A percentile compares a stretch with the other conserved stretches of the same genome.
These are phyloP conservation scores for Cercospora citrullina DNA, from an alignment of 2,329 filamentous ascomycete genomes.

Conservation along the genomic window DNA sequence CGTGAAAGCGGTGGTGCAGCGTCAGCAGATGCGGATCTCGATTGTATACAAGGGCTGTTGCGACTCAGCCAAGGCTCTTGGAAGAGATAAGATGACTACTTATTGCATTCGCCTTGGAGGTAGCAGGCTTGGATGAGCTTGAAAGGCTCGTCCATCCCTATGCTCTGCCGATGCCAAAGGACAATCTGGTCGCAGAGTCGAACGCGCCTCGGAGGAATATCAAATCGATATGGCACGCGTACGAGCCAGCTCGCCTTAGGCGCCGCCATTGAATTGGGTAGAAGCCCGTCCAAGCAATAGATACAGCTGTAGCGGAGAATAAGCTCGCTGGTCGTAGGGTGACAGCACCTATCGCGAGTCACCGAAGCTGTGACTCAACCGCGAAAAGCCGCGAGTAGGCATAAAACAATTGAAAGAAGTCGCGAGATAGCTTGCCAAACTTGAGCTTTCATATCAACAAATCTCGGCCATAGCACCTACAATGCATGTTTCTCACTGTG, in stretches of 20 bases:
- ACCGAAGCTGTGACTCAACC: background rate
- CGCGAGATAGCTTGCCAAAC: constrained; percentile 26
- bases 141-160: background rate
- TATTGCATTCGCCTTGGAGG: background rate
- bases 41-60: constrained; percentile 84
- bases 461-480: constrained; percentile 46
- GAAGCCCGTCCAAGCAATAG: background rate
- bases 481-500: constrained; percentile 25
- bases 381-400: background rate
- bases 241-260: background rate
- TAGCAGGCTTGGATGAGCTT: background rate
- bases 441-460: constrained; percentile 53
- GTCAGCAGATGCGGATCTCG: constrained; percentile 64
- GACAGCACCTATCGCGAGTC: constrained; percentile 1
- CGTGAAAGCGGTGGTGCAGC: constrained; percentile 40
- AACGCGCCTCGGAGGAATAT: background rate
- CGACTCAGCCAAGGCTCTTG: constrained; percentile 92
- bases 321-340: background rate
- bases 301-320: background rate
- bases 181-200: background rate
- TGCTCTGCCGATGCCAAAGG: background rate
- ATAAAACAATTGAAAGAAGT: background rate
- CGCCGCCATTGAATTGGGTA: background rate
- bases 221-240: background rate
- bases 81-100: constrained; percentile 37